These are phyloP conservation scores for Xylaria hypoxylon DNA, from an alignment of 2,329 filamentous ascomycete species.

Conservation along the genomic window DNA sequence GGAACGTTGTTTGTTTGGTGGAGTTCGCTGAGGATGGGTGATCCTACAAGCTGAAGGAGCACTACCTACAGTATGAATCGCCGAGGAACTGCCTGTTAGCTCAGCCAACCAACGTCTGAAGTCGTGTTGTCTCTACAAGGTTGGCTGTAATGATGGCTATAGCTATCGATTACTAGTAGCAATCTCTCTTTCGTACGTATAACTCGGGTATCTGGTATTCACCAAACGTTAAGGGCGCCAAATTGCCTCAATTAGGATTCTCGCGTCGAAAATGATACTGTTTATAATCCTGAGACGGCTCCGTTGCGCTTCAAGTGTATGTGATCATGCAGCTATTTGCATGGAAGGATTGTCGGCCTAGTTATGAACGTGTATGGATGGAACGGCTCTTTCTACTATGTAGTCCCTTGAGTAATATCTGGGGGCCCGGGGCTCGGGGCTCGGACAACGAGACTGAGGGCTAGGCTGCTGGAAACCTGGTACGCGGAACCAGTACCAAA, in stretches of 20 bases:
- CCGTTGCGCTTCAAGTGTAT: slow-evolving; percentile 22
- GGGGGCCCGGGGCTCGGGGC: neutral
- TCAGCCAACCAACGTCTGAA: slow-evolving; percentile 41
- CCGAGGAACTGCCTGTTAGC: slow-evolving; percentile 44
- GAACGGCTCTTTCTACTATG: neutral
- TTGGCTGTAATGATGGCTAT: neutral
- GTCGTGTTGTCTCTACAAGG: neutral
- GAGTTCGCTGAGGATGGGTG: slow-evolving; percentile 16
- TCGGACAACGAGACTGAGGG: slow-evolving; percentile 10
- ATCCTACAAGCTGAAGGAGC: slow-evolving; percentile 43
- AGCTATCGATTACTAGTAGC: neutral
- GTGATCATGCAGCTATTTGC: slow-evolving; percentile 13
- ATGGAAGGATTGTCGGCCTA: slow-evolving; percentile 14
- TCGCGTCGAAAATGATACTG: neutral
- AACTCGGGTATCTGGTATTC: neutral
- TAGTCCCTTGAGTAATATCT: neutral
- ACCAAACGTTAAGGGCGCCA: neutral
- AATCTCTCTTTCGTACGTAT: neutral
- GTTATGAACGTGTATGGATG: slow-evolving; percentile 9
- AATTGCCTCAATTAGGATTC: slow-evolving; percentile 1
- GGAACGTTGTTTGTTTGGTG: slow-evolving; percentile 12
- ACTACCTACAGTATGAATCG: slow-evolving; percentile 34
- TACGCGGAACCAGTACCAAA: neutral
- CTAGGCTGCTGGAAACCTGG: slow-evolving; percentile 19
- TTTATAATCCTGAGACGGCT: slow-evolving; percentile 9